Conservation (phyloP, 805 yeast genomes). For the Nakazawaea molendinolei region DNA sequence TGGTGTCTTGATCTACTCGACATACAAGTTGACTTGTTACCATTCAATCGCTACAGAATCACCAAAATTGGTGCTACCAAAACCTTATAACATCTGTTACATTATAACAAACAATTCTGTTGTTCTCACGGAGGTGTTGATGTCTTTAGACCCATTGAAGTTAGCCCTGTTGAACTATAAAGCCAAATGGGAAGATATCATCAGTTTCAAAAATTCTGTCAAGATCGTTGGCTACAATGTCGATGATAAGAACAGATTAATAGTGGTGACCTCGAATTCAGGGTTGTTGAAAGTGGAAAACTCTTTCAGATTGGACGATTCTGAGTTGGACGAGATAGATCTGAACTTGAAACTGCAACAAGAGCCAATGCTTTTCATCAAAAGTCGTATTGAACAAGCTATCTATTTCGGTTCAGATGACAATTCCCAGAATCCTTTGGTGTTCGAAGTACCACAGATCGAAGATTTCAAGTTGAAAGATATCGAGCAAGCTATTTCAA, state of each 20-base stretch:
- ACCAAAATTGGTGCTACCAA: conserved; percentile 51
- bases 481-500: conserved; percentile 43
- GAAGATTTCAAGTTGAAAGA: conserved; percentile 37
- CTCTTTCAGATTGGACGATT: conserved; percentile 19
- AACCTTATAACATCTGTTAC: conserved; percentile 41
- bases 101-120: conserved; percentile 54
- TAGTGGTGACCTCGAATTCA: conserved; percentile 41
- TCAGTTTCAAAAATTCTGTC: conserved; percentile 48
- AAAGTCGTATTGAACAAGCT: conserved; percentile 80
- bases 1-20: conserved; percentile 51
- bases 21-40: conserved; percentile 56
- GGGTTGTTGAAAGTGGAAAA: conserved; percentile 62
- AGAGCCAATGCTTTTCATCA: conserved; percentile 33
- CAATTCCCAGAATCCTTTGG: conserved; percentile 33
- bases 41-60: conserved; percentile 20
- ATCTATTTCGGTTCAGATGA: conserved; percentile 48
- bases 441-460: conserved; percentile 30
- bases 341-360: conserved; percentile 12
- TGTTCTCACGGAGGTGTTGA: conserved; percentile 56
- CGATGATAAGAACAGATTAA: conserved; percentile 13
- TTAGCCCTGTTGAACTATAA: conserved; percentile 23
- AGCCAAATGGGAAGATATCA: conserved; percentile 76
- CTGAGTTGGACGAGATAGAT: conserved; percentile 15
- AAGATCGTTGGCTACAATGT: conserved; percentile 52
- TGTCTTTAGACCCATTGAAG: conserved; percentile 26